Evolutionary conservation across 805 yeast genomes (phyloP).

Genomic region (Pichia nanzhaoensis): DNA sequence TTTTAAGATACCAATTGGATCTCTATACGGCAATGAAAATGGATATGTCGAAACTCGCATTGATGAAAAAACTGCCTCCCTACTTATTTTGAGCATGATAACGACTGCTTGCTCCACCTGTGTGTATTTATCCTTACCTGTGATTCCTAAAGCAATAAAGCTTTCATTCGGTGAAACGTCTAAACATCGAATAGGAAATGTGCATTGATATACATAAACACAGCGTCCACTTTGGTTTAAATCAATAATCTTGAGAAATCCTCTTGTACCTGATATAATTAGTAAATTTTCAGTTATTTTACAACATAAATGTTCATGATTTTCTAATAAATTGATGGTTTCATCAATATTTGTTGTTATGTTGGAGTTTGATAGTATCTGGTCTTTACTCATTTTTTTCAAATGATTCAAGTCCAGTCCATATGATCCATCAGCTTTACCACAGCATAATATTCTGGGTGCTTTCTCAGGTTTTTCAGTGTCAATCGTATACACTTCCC

Average conservation of each 20-base stretch:
- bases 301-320: conserved; percentile 59
- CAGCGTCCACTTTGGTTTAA: conserved; percentile 50
- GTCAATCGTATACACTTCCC: conserved; percentile 64
- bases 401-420: conserved; percentile 45
- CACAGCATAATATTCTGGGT: conserved; percentile 61
- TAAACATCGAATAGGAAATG: conserved; percentile 73
- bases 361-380: conserved; percentile 26
- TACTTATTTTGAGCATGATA: conserved; percentile 37
- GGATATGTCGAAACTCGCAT: conserved; percentile 24
- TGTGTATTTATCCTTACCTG: conserved; percentile 65
- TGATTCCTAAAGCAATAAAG: conserved; percentile 71
- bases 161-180: conserved; percentile 61
- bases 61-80: conserved; percentile 4
- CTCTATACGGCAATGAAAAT: conserved; percentile 76
- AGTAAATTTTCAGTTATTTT: conserved; percentile 51
- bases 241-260: conserved; percentile 62
- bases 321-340: conserved; percentile 31
- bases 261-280: conserved; percentile 67
- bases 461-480: conserved; percentile 35
- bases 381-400: conserved; percentile 17
- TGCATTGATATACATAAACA: conserved; percentile 60
- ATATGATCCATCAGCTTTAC: conserved; percentile 61
- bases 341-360: conserved; percentile 23
- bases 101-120: conserved; percentile 73
- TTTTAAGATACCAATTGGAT: conserved; percentile 68